Evolutionary conservation across 306 rosid genomes (phyloP).

Genomic region (Purshia tridentata): DNA sequence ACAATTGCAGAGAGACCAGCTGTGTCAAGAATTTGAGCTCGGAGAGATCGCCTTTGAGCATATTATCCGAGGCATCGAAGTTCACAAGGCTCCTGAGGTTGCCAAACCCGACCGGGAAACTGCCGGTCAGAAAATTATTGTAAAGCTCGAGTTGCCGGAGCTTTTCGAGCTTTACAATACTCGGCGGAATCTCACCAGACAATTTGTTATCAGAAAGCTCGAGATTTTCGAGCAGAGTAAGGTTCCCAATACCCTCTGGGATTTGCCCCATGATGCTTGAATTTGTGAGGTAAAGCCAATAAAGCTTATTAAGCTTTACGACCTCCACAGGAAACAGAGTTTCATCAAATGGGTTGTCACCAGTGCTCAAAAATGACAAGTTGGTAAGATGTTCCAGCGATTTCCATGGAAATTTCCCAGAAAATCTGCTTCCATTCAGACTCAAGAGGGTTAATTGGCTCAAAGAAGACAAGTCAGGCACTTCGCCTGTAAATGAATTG

Average conservation of each 20-base stretch:
- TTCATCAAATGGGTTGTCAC: constrained; percentile 53
- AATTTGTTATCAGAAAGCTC: constrained; percentile 64
- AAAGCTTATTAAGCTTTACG: constrained; percentile 55
- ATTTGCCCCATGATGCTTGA: constrained; percentile 60
- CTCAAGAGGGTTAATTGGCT: constrained; percentile 44
- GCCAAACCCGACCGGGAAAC: constrained; percentile 57
- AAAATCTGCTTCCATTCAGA: constrained; percentile 55
- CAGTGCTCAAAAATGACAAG: constrained; percentile 66
- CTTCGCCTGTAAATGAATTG: constrained; percentile 55
- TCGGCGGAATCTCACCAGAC: constrained; percentile 61
- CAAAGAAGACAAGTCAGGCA: constrained; percentile 67
- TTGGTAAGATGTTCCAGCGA: constrained; percentile 59
- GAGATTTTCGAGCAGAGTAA: constrained; percentile 54
- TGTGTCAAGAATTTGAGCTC: constrained; percentile 52
- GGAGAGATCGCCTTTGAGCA: constrained; percentile 66
- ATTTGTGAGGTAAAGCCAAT: constrained; percentile 78
- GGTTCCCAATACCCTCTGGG: constrained; percentile 67
- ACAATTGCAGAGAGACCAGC: constrained; percentile 60
- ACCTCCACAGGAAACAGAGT: constrained; percentile 56
- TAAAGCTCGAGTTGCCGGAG: constrained; percentile 67
- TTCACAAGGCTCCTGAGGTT: constrained; percentile 58
- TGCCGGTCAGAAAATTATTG: constrained; percentile 51
- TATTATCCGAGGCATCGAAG: constrained; percentile 59
- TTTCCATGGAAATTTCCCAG: constrained; percentile 85
- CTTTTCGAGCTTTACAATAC: constrained; percentile 52